Percentiles rank a stretch among this genome's conserved stretches.
phyloP scores from a whole-genome alignment of 495 filamentous ascomycete species.

The Daldinia caldariorum region DNA sequence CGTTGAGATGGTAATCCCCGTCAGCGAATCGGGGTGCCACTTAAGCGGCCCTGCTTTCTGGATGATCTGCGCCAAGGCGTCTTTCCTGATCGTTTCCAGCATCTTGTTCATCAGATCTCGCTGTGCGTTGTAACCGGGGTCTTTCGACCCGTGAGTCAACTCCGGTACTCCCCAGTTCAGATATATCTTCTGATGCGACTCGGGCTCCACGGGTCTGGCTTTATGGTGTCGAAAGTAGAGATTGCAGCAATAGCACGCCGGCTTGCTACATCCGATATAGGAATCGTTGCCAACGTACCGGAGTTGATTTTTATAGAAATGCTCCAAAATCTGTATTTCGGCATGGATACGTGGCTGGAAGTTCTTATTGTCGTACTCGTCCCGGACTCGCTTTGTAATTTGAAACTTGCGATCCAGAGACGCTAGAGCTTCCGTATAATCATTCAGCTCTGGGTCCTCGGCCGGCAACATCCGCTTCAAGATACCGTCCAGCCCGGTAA shows the following conservation, averaged over 20 bases:
- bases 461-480: conserved; percentile 29
- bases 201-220: conserved; percentile 38
- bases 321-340: conserved; percentile 47
- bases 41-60: conserved; percentile 4
- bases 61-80: conserved; percentile 34
- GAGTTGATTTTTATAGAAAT: conserved; percentile 19
- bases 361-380: conserved; percentile 45
- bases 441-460: neutral
- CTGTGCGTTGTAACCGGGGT: conserved; percentile 9
- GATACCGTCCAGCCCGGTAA: conserved; percentile 24
- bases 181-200: conserved; percentile 50
- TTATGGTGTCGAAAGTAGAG: conserved; percentile 47
- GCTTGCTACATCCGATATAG: conserved; percentile 55
- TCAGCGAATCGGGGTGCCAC: conserved; percentile 36
- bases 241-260: conserved; percentile 51
- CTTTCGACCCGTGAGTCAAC: conserved; percentile 10
- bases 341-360: conserved; percentile 48
- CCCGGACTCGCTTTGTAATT: conserved; percentile 38
- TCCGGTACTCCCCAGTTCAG: conserved; percentile 47
- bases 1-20: conserved; percentile 20
- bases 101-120: conserved; percentile 30
- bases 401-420: conserved; percentile 24
- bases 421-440: conserved; percentile 15
- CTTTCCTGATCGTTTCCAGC: conserved; percentile 24
- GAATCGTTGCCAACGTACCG: conserved; percentile 47